Base-by-base conservation (phyloP, 352 stramenopile genomes). In the Blastocystis sp. region DNA sequence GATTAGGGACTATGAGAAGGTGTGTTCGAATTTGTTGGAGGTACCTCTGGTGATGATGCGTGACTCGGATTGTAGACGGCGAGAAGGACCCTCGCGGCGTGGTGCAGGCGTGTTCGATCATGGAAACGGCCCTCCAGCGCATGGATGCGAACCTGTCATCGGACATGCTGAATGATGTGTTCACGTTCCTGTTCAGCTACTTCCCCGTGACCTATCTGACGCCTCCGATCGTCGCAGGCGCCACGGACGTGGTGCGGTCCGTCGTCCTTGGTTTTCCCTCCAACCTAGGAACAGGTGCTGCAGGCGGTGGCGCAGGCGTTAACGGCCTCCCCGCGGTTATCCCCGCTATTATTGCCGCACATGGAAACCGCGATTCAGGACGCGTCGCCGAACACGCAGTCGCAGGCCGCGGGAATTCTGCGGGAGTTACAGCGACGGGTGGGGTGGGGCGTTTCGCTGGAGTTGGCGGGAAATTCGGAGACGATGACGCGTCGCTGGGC, bases 121-220 rank as follows among this genome's bases (percentile, higher is more conserved):
- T 81, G 21, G n/a, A 81, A 29, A 27, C 34, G 27, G 48, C 53
- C 32, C 27, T 81, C 7, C 29, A 48, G 29, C 18, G 27, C 49
- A 63, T 81, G 11, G 51, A 18, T n/a, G 2, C 69, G 4, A 6
- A 32, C 21, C 24, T 81, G 8, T 65, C 69, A 7, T 11, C 27
- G 0, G 63, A 81, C 27, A 64, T 44, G 8, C 42, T 81, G 4
- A 81, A 81, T 48, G 69, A 81, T 64, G 34, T 81, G 8, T 48
- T 61, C 18, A 81, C 63, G 69, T 34, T 81, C 21, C 34, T 48
- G 6, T 44, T 65, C 27, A 27, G 44, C 32, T 81, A 81, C 53
- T 81, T 81, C 32, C 69, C 69, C 24, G 69, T 81, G 42, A 81
- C 69, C 18, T 81, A 81, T 44, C 29, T 81, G 21, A 81, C 69